A percentile compares a stretch with the other conserved stretches of the same genome.
Conservation (phyloP, 2,329 filamentous ascomycete species). For the Diaporthe batatas region DNA sequence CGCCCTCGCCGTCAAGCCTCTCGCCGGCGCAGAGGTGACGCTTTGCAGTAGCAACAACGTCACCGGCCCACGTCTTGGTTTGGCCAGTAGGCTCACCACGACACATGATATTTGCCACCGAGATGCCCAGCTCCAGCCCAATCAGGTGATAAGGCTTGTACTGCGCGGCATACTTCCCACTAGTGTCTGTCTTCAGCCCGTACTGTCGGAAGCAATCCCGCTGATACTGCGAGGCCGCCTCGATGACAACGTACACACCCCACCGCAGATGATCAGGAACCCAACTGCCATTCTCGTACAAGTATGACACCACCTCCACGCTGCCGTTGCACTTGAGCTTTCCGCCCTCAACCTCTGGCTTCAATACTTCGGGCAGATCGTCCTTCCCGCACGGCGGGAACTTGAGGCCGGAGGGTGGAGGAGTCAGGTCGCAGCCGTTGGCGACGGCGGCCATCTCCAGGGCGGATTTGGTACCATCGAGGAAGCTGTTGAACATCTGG, state of each 20-base stretch:
- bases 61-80: conserved; percentile 57
- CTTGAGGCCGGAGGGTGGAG: conserved; percentile 54
- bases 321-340: conserved; percentile 56
- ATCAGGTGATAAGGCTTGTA: conserved; percentile 63
- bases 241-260: conserved; percentile 61
- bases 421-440: conserved; percentile 58
- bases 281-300: conserved; percentile 58
- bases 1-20: conserved; percentile 60
- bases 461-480: conserved; percentile 62
- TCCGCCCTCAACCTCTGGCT: conserved; percentile 57
- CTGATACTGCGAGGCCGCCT: conserved; percentile 56
- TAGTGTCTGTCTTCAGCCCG: conserved; percentile 58
- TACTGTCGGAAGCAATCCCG: conserved; percentile 60
- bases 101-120: conserved; percentile 59
- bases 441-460: conserved; percentile 63
- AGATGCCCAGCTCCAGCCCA: conserved; percentile 60
- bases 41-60: conserved; percentile 62
- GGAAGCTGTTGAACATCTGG: conserved; percentile 63
- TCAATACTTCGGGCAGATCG: conserved; percentile 57
- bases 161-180: conserved; percentile 57
- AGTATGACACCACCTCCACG: conserved; percentile 60
- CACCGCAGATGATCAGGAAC: conserved; percentile 57
- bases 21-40: conserved; percentile 58
- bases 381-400: conserved; percentile 60
- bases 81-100: conserved; percentile 60